Conservation (phyloP, 805 yeast genomes). For the Candida maltosa region DNA sequence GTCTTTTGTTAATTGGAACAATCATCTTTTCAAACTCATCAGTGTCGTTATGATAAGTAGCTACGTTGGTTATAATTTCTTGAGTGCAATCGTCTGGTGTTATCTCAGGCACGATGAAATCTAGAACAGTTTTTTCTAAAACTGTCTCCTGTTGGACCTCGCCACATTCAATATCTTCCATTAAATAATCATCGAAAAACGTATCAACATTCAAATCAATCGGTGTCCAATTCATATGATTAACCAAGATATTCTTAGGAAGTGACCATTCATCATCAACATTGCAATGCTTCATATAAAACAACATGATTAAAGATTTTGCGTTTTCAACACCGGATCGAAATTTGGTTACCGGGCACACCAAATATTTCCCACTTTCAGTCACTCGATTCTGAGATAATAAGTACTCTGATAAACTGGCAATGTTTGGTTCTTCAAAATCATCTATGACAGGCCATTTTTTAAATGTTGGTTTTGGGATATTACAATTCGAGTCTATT, state of each 20-base stretch:
- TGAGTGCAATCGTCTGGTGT: too few relatives aligned
- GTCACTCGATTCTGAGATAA: slow-evolving; percentile 1
- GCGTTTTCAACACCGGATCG: background rate
- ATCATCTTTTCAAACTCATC: slow-evolving; percentile 4
- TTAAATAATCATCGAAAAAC: background rate
- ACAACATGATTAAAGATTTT: too few relatives aligned
- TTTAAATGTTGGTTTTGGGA: background rate
- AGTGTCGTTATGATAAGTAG: slow-evolving; percentile 3
- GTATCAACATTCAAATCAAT: background rate
- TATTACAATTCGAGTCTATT: background rate
- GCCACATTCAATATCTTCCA: background rate
- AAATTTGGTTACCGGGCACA: slow-evolving; percentile 1
- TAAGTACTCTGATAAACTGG: background rate
- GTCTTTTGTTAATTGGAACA: slow-evolving; percentile 1
- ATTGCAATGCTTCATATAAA: too few relatives aligned
- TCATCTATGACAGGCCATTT: background rate
- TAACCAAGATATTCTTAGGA: background rate
- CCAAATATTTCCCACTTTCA: slow-evolving; percentile 1
- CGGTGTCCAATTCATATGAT: slow-evolving; percentile 5
- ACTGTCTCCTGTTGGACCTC: background rate
- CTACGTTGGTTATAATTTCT: background rate
- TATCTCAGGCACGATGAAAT: background rate
- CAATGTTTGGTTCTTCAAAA: background rate
- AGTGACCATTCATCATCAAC: slow-evolving; percentile 1
- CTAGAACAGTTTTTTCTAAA: background rate